phyloP scores from a whole-genome alignment of 192 early-diverging fungal genomes.

The Diversispora epigaea region DNA sequence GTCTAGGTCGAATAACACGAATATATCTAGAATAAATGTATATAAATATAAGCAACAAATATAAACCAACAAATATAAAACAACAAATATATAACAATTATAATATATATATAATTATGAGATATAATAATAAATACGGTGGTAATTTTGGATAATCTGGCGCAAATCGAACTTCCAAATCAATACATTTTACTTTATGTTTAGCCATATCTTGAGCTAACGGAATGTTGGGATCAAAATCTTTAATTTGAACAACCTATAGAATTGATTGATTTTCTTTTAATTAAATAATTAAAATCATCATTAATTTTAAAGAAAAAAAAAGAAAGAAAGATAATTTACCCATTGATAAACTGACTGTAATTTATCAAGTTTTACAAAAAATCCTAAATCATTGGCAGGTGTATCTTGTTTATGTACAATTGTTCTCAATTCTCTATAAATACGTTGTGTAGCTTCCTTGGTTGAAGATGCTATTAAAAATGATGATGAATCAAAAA shows the following conservation, averaged over 20 bases:
- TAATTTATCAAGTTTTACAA: conserved; percentile 26
- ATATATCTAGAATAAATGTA: conserved; percentile 34
- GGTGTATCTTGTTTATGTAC: conserved; percentile 28
- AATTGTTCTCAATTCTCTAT: conserved; percentile 29
- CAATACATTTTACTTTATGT: conserved; percentile 30
- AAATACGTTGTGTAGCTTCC: conserved; percentile 35
- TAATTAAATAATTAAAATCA: neutral
- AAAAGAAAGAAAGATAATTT: neutral
- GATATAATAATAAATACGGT: conserved; percentile 24
- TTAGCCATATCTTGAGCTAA: conserved; percentile 36
- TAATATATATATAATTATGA: neutral
- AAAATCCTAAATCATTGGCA: conserved; percentile 29
- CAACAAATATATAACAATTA: neutral
- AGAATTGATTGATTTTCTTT: neutral
- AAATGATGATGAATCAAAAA: neutral
- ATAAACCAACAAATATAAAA: neutral
- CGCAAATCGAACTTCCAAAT: conserved; percentile 38
- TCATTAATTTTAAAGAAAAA: neutral
- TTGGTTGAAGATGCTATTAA: conserved; percentile 24
- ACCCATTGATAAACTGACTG: conserved; percentile 37
- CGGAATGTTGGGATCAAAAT: conserved; percentile 34
- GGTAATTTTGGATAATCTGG: conserved; percentile 37
- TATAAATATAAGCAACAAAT: neutral
- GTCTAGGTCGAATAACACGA: conserved; percentile 44
- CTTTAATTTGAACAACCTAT: conserved; percentile 33